phyloP scores from a whole-genome alignment of 176 grass and related monocot genomes.

The Guadua angustifolia region DNA sequence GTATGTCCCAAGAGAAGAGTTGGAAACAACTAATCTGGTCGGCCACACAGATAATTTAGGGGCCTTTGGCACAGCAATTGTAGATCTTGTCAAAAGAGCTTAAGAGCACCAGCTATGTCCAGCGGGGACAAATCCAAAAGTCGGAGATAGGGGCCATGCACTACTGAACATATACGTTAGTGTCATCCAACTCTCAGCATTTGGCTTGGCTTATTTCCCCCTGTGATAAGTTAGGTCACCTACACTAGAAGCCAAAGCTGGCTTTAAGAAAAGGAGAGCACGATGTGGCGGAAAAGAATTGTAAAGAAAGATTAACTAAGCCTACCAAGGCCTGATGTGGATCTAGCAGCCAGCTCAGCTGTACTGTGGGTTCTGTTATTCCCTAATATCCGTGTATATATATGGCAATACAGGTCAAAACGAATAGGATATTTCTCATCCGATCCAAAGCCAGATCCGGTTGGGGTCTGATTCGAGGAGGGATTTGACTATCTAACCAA shows the following conservation, averaged over 20 bases:
- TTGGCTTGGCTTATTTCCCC: neutral
- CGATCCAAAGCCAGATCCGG: too few species aligned
- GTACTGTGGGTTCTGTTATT: neutral
- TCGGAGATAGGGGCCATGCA: neutral
- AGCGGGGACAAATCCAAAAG: neutral
- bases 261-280: neutral
- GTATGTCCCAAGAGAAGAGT: neutral
- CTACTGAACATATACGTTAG: neutral
- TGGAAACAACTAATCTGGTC: constrained; percentile 42
- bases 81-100: constrained; percentile 33
- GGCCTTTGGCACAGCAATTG: neutral
- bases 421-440: too few species aligned
- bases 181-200: constrained; percentile 40
- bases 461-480: too few species aligned
- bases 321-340: neutral
- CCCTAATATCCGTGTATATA: neutral
- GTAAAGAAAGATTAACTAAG: neutral
- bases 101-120: neutral
- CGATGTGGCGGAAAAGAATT: neutral
- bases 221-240: neutral
- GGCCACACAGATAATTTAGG: constrained; percentile 25
- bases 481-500: too few species aligned
- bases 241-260: constrained; percentile 6
- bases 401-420: neutral
- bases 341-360: constrained; percentile 21